Evolutionary conservation across 129 eudicot genomes (phyloP).

Genomic region (Tagetes erecta): DNA sequence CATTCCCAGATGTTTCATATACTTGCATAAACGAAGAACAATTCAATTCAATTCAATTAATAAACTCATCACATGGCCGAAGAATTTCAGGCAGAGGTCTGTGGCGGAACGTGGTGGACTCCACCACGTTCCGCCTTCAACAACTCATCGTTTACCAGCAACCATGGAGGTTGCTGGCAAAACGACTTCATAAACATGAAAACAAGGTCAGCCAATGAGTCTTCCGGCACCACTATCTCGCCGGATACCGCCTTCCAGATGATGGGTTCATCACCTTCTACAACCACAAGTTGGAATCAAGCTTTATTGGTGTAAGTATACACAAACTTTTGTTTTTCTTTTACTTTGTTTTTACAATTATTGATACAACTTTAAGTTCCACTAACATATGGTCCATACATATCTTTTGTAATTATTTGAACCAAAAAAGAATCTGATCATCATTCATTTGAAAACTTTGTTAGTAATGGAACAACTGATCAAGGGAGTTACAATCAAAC

Average conservation of each 20-base stretch:
- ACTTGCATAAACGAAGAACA: not conserved
- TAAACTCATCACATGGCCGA: constrained; percentile 30
- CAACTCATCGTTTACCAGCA: constrained; percentile 9
- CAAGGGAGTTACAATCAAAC: constrained; percentile 39
- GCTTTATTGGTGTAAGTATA: constrained; percentile 44
- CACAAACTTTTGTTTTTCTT: constrained; percentile 27
- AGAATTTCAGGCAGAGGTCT: constrained; percentile 41
- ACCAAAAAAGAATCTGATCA: constrained; percentile 34
- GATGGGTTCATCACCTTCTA: constrained; percentile 23
- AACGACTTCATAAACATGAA: constrained; percentile 30
- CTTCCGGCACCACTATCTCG: constrained; percentile 25
- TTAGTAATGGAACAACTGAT: constrained; percentile 22
- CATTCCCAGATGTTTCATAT: constrained; percentile 25
- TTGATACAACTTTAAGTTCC: constrained; percentile 40
- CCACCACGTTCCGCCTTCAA: constrained; percentile 33
- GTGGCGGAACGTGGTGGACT: constrained; percentile 41
- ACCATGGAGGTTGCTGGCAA: constrained; percentile 27
- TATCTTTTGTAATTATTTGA: constrained; percentile 40
- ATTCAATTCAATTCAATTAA: not conserved
- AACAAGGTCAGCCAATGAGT: constrained; percentile 37
- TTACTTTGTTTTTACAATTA: constrained; percentile 38
- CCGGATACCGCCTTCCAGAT: constrained; percentile 37
- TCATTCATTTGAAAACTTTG: constrained; percentile 11
- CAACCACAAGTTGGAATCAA: constrained; percentile 40
- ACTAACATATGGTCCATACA: constrained; percentile 37